phyloP scores from a whole-genome alignment of 2,329 filamentous ascomycete species.

The Fonsecaea multimorphosa region DNA sequence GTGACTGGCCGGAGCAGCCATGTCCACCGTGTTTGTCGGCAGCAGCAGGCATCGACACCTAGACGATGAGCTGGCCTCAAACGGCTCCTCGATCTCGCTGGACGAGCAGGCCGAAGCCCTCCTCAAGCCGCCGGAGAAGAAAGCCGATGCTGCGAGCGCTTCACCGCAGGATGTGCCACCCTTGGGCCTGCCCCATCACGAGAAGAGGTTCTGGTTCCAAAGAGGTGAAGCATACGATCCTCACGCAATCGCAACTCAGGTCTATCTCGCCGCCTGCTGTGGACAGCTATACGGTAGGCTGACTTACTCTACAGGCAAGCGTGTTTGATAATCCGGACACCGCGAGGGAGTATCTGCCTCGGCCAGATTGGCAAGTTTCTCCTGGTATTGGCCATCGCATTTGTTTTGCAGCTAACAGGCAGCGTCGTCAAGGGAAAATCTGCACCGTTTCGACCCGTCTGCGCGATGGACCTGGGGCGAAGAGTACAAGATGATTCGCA shows the following conservation, averaged over 20 bases:
- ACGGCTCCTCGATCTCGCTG: slow-evolving; percentile 17
- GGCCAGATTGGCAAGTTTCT: slow-evolving; percentile 41
- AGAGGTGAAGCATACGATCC: slow-evolving; percentile 38
- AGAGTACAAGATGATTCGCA: slow-evolving; percentile 36
- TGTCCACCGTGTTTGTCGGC: slow-evolving; percentile 17
- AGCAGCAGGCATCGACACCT: slow-evolving; percentile 9
- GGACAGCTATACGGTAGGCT: not conserved
- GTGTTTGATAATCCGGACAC: slow-evolving; percentile 53
- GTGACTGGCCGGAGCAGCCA: slow-evolving; percentile 2
- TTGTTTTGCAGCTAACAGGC: no score
- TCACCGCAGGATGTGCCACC: not conserved
- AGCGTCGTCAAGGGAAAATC: slow-evolving; percentile 45
- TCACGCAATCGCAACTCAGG: slow-evolving; percentile 44
- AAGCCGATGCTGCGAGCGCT: not conserved
- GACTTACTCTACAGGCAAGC: slow-evolving; percentile 44
- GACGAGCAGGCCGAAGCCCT: slow-evolving; percentile 20
- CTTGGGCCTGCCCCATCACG: slow-evolving; percentile 18
- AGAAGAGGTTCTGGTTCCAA: slow-evolving; percentile 42
- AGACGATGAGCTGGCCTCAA: slow-evolving; percentile 1
- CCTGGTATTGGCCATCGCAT: not conserved
- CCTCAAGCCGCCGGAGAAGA: slow-evolving; percentile 7
- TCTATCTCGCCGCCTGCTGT: not conserved
- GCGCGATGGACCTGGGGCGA: slow-evolving; percentile 31
- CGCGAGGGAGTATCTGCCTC: slow-evolving; percentile 43
- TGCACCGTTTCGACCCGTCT: slow-evolving; percentile 54